Evolutionary conservation across 495 filamentous ascomycete genomes (phyloP), one percentile per base, ranked within the genome.

Genomic region (Xylaria curta): DNA sequence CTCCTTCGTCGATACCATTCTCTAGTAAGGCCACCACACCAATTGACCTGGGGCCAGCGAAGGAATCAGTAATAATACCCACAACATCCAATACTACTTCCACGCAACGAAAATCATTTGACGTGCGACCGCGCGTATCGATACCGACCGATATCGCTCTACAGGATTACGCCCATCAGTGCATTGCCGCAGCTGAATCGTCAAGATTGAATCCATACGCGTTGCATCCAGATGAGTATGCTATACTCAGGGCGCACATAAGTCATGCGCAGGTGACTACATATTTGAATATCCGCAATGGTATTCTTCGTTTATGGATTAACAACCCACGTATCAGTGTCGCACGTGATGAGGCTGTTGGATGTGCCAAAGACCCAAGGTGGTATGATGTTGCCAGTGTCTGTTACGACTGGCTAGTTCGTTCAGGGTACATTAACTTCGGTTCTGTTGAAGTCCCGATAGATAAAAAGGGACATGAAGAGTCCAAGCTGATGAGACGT

Each of bases 221-320:
- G 19, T 83, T 99, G 19, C 94, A 98, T 81, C 85, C 85, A n/a
- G 89, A 91, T 68, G 96, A 99, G 78, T 94, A 97, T 78, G 79
- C 87, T 71, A 87, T 94, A 62, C 82, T 99, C 26, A 88, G 92
- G 69, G 85, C 92, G 47, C 89, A 96, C 79, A 89, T 99, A 69
- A 97, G 91, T 78, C 91, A 93, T 74, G 85, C 91, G 42, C 95
- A 99, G 76, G 94, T 98, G 67, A 97, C 96, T 12, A 91, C 92
- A n/a, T 99, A 98, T 79, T 82, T 99, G 40, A 98, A 97, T 81
- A 97, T 99, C 70, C 87, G 96, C 70, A 99, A 99, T 81, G 94
- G 94, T 4, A 97, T 98, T 72, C 82, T 99, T 36, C 88, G 97
- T 66, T 83, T 98, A 47, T 99, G 95, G 94, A 89, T 92, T 13